Evolutionary conservation across 352 stramenopile species (phyloP).

Genomic region (Phytophthora ohioensis): DNA sequence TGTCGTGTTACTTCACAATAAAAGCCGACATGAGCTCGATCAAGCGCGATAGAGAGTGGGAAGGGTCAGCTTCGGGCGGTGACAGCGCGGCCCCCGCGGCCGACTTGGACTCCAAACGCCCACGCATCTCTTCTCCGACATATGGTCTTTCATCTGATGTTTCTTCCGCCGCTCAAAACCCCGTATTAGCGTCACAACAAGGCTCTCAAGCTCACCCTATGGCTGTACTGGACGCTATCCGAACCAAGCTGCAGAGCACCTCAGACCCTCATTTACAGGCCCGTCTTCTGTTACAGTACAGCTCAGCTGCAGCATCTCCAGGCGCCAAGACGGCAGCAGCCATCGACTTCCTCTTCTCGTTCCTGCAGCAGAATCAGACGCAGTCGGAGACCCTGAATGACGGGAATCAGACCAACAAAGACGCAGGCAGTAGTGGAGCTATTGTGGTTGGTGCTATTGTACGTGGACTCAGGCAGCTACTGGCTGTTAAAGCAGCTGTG

Average conservation of each 20-base stretch:
- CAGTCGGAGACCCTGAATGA: conserved; percentile 24
- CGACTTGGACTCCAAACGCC: conserved; percentile 27
- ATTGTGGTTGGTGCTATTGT: conserved; percentile 79
- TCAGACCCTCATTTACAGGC: conserved; percentile 71
- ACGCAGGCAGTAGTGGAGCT: conserved; percentile 37
- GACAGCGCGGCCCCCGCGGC: conserved; percentile 6
- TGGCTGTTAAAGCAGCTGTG: conserved; percentile 66
- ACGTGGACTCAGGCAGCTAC: conserved; percentile 60
- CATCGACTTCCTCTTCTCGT: conserved; percentile 87
- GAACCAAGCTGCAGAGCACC: conserved; percentile 46
- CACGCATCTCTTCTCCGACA: conserved; percentile 20
- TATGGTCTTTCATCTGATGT: conserved; percentile 18
- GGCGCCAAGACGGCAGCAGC: conserved; percentile 57
- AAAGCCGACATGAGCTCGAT: conserved; percentile 28
- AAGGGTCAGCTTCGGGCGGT: conserved; percentile 23
- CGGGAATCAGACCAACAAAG: conserved; percentile 22
- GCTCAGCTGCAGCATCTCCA: conserved; percentile 51
- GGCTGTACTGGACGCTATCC: conserved; percentile 48
- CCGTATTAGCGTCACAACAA: conserved; percentile 14
- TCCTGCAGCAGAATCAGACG: conserved; percentile 72
- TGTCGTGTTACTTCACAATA: conserved; percentile 9
- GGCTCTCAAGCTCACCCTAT: conserved; percentile 32
- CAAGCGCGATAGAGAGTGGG: conserved; percentile 38
- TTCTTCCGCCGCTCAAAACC: background rate
- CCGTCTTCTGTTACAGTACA: conserved; percentile 69